Evolutionary conservation across 2,329 filamentous ascomycete genomes (phyloP).

Genomic region (Drechslerella stenobrocha): DNA sequence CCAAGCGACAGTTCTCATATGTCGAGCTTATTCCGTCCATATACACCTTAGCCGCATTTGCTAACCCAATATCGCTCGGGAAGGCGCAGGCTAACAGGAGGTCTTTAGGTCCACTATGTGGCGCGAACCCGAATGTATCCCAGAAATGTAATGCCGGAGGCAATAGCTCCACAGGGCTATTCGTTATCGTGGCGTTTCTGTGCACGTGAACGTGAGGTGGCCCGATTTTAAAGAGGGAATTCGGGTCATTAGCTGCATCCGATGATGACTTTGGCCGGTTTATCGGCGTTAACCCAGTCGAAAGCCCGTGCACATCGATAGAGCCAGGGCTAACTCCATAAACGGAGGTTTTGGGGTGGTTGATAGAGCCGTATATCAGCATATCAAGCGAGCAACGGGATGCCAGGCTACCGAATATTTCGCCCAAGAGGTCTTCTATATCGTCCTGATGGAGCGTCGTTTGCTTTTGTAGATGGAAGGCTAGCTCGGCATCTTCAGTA

Average conservation of each 20-base stretch:
- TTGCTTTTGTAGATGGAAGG: constrained; percentile 19
- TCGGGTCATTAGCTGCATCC: constrained; percentile 7
- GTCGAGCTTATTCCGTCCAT: constrained; percentile 71
- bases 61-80: constrained; percentile 67
- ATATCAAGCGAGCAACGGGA: constrained; percentile 35
- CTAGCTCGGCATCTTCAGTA: constrained; percentile 15
- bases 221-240: constrained; percentile 64
- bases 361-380: constrained; percentile 27
- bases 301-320: constrained; percentile 22
- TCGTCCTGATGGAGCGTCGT: constrained; percentile 30
- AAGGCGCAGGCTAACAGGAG: constrained; percentile 71
- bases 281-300: constrained; percentile 25
- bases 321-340: constrained; percentile 37
- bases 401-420: constrained; percentile 25
- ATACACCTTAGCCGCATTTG: constrained; percentile 66
- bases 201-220: constrained; percentile 73
- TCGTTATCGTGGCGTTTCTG: constrained; percentile 61
- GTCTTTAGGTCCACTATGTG: constrained; percentile 71
- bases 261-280: constrained; percentile 42
- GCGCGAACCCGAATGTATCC: constrained; percentile 76
- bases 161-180: constrained; percentile 69
- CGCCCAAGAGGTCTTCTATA: constrained; percentile 29
- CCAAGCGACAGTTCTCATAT: constrained; percentile 55
- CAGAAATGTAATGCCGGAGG: constrained; percentile 77
- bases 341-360: constrained; percentile 28